Conservation (phyloP, 2,329 filamentous ascomycete genomes). For the Talaromyces piceae region DNA sequence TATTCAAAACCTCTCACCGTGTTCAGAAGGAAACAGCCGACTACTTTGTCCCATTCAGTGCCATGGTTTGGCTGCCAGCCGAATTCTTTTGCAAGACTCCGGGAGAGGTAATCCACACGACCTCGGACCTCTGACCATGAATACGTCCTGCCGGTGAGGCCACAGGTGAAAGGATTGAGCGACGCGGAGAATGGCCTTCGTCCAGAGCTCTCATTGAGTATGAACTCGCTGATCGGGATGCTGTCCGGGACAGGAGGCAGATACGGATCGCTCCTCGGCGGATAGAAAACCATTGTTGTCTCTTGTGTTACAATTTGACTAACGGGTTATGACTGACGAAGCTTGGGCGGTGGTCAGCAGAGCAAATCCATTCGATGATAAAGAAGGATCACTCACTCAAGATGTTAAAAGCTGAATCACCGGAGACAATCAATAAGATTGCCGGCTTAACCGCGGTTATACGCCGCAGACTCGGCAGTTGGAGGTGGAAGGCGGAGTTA, state of each 20-base stretch:
- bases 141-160: conserved; percentile 62
- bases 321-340: not conserved
- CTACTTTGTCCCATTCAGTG: conserved; percentile 73
- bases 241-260: conserved; percentile 60
- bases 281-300: conserved; percentile 39
- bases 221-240: conserved; percentile 68
- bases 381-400: not conserved
- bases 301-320: not conserved
- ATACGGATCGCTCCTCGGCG: conserved; percentile 32
- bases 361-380: not conserved
- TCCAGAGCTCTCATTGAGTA: conserved; percentile 65
- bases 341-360: no score
- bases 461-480: not conserved
- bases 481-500: no score
- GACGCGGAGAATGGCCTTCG: conserved; percentile 57
- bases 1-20: conserved; percentile 50
- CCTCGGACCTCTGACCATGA: conserved; percentile 56
- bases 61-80: conserved; percentile 63
- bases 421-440: no score
- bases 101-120: conserved; percentile 59
- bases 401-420: not conserved
- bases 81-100: conserved; percentile 62
- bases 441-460: not conserved
- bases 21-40: conserved; percentile 71
- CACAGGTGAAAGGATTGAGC: conserved; percentile 67